Conservation (phyloP, 352 stramenopile species). For the Pythium monospermum region DNA sequence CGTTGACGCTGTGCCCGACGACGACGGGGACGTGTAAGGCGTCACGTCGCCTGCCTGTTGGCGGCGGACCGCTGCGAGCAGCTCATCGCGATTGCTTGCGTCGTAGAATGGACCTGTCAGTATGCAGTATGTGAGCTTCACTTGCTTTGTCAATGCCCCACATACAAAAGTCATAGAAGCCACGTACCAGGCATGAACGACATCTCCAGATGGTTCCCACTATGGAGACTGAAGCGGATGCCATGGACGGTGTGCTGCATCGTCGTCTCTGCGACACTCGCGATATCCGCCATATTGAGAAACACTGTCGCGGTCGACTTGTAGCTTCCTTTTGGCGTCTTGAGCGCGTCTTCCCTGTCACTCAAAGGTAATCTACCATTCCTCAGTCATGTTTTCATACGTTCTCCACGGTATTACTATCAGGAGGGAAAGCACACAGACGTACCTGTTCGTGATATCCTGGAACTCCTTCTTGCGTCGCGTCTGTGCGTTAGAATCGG, state of each 20-base stretch:
- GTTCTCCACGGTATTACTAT: background rate
- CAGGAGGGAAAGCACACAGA: background rate
- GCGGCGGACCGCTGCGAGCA: slow-evolving; percentile 24
- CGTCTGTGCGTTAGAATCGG: slow-evolving; percentile 50
- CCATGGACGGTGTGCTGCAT: slow-evolving; percentile 43
- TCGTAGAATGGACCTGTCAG: slow-evolving; percentile 26
- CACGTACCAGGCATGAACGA: slow-evolving; percentile 55
- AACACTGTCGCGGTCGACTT: slow-evolving; percentile 35
- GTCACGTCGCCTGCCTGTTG: slow-evolving; percentile 21
- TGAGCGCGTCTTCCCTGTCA: slow-evolving; percentile 19
- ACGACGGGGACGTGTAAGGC: no score
- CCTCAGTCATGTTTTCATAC: background rate
- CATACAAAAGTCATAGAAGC: no score
- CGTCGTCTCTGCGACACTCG: slow-evolving; percentile 18
- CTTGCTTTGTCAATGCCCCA: no score
- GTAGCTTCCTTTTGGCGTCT: slow-evolving; percentile 16
- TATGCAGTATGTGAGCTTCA: no score
- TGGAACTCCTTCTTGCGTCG: slow-evolving; percentile 48
- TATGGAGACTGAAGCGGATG: slow-evolving; percentile 31
- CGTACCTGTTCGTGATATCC: slow-evolving; percentile 43
- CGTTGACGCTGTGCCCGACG: no score
- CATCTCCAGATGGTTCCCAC: slow-evolving; percentile 39
- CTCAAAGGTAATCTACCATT: slow-evolving; percentile 6
- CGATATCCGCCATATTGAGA: slow-evolving; percentile 26
- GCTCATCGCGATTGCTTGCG: slow-evolving; percentile 35